Base-by-base conservation (phyloP, 2,329 filamentous ascomycete species). In the Trichoderma sp. region DNA sequence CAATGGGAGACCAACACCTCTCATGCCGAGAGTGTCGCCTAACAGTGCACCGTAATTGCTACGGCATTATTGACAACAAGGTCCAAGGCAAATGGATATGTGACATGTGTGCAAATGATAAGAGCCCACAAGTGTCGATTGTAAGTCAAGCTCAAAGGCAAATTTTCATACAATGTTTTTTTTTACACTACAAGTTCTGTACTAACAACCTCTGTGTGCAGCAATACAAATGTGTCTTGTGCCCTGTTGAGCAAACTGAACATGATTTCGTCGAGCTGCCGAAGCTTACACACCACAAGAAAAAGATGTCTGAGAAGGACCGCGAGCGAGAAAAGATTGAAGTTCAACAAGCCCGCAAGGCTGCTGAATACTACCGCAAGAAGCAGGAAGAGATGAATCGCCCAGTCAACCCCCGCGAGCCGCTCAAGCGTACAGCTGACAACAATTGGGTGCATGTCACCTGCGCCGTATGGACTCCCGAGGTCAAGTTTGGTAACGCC, bases 371-470 rank as follows among this genome's bases (percentile, higher is more conserved):
- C 68, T 97, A 97, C 78, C 88, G 89, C 51, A 91, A 91, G 77
- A 90, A 89, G 76, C 95, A 99, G 79, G 88, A 93, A 76, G 91
- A 95, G 70, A 88, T 91, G 74, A 93, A 94, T 73, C 91, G 94
- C 59, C 95, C 96, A 1, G 80, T 91, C 43, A 88, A 93, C 72
- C 96, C 96, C 30, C 89, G 96, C 59, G 96, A 98, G 77, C 91
- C 96, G 4, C 83, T 99, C 71, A 99, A 99, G 81, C 89, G 93
- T 59, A 99, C 96, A 0, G 92, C 91, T 4, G 94, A 96, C 77
- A 98, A 98, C 81, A 98, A 98, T 76, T 99, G 96, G 96, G 93
- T 97, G 18, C 96, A 99, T 77, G 93, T 98, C 32, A 90, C 91
- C 46, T 99, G 96, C 76, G 94, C 96, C 1, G 84, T 97, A 21